These are phyloP conservation scores for Ilyonectria mors-panacis DNA, from an alignment of 2,329 filamentous ascomycete genomes.

Conservation along the genomic window DNA sequence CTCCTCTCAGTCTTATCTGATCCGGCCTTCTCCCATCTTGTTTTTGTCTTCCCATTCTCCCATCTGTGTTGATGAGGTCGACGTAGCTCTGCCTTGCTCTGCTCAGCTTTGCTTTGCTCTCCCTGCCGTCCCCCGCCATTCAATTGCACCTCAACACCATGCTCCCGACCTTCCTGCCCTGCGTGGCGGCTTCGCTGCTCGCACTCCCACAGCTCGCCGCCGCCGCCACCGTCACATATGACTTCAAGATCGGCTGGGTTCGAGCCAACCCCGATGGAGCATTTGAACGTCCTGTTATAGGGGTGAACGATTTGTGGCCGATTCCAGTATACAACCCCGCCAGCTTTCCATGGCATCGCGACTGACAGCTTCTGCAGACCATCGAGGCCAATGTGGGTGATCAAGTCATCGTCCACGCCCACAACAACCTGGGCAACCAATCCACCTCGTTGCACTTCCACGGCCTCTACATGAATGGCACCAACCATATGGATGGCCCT, in stretches of 20 bases:
- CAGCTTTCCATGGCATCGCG: no score
- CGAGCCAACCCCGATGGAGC: slow-evolving; percentile 78
- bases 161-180: slow-evolving; percentile 32
- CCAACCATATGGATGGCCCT: slow-evolving; percentile 80
- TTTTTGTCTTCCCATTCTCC: slow-evolving; percentile 9
- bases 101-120: neutral
- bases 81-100: slow-evolving; percentile 6
- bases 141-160: slow-evolving; percentile 30
- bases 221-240: slow-evolving; percentile 66
- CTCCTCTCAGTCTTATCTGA: slow-evolving; percentile 28
- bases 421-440: slow-evolving; percentile 74
- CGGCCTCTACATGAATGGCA: slow-evolving; percentile 78
- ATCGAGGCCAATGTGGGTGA: slow-evolving; percentile 77
- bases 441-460: slow-evolving; percentile 79
- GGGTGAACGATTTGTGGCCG: no score
- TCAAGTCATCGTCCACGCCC: slow-evolving; percentile 69
- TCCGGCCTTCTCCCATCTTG: slow-evolving; percentile 22
- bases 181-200: slow-evolving; percentile 38
- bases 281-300: slow-evolving; percentile 75
- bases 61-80: slow-evolving; percentile 25
- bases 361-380: slow-evolving; percentile 57
- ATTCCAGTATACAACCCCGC: no score
- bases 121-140: neutral
- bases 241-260: slow-evolving; percentile 82
- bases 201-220: slow-evolving; percentile 37